Conservation (phyloP, 2,329 filamentous ascomycete species). For the Trichoderma atrobrunneum region DNA sequence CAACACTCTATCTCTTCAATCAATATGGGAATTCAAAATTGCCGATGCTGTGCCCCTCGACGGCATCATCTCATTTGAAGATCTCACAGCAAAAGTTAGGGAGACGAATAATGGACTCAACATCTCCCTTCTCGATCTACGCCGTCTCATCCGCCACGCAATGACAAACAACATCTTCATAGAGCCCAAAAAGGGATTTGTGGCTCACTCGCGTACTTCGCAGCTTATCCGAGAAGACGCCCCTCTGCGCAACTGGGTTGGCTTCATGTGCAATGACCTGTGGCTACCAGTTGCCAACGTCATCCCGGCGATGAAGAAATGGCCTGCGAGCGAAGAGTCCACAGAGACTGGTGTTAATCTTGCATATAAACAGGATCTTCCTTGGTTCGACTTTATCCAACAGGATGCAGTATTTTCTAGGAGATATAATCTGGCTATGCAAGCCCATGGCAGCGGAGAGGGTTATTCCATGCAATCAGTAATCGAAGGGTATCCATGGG, state of each 20-base stretch:
- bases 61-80: slow-evolving; percentile 28
- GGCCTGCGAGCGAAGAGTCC: slow-evolving; percentile 34
- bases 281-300: slow-evolving; percentile 31
- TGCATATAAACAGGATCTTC: slow-evolving; percentile 24
- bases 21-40: slow-evolving; percentile 31
- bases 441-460: slow-evolving; percentile 28
- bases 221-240: slow-evolving; percentile 30
- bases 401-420: slow-evolving; percentile 25
- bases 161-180: slow-evolving; percentile 39
- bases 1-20: slow-evolving; percentile 29
- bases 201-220: slow-evolving; percentile 38
- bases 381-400: slow-evolving; percentile 31
- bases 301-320: slow-evolving; percentile 34
- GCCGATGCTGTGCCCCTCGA: slow-evolving; percentile 28
- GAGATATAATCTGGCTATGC: slow-evolving; percentile 34
- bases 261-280: slow-evolving; percentile 31
- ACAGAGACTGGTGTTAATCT: slow-evolving; percentile 34
- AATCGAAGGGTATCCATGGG: slow-evolving; percentile 17
- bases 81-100: slow-evolving; percentile 29
- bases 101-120: slow-evolving; percentile 39
- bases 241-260: slow-evolving; percentile 31
- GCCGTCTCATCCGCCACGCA: slow-evolving; percentile 38
- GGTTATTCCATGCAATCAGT: slow-evolving; percentile 20
- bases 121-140: slow-evolving; percentile 30
- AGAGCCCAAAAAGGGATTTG: slow-evolving; percentile 36